phyloP scores from a whole-genome alignment of 176 grass and related monocot genomes.

The Musa troglodytarum region DNA sequence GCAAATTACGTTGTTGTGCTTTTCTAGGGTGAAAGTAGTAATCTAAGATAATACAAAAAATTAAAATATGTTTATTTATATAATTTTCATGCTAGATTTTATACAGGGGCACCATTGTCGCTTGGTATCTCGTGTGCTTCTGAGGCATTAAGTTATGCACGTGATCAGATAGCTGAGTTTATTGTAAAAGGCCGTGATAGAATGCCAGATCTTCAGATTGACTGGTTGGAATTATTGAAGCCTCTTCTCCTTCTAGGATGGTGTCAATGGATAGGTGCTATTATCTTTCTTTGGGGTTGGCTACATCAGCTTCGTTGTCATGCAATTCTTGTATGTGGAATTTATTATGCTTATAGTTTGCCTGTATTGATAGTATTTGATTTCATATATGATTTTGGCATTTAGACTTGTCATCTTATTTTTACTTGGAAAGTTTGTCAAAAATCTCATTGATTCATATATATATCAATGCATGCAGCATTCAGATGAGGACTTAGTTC shows the following conservation, averaged over 20 bases:
- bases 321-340: conserved; percentile 66
- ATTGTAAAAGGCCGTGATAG: conserved; percentile 63
- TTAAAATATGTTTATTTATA: background rate
- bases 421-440: background rate
- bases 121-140: conserved; percentile 62
- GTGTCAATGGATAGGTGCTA: conserved; percentile 64
- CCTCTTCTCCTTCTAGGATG: conserved; percentile 67
- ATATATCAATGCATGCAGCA: too few relatives aligned
- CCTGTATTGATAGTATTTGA: background rate
- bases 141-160: conserved; percentile 46
- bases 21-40: background rate
- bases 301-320: conserved; percentile 73
- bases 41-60: background rate
- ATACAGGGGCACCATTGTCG: conserved; percentile 57
- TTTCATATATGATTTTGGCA: background rate
- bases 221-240: conserved; percentile 38
- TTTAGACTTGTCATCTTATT: background rate
- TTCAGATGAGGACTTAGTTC: too few relatives aligned
- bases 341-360: conserved; percentile 14
- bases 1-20: background rate
- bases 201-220: conserved; percentile 66
- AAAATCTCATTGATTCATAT: too few relatives aligned
- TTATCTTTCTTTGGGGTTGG: conserved; percentile 73
- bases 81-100: conserved; percentile 47
- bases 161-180: conserved; percentile 56